These are phyloP conservation scores for Petunia axillaris DNA, from an alignment of 257 asterid species.

Conservation along the genomic window DNA sequence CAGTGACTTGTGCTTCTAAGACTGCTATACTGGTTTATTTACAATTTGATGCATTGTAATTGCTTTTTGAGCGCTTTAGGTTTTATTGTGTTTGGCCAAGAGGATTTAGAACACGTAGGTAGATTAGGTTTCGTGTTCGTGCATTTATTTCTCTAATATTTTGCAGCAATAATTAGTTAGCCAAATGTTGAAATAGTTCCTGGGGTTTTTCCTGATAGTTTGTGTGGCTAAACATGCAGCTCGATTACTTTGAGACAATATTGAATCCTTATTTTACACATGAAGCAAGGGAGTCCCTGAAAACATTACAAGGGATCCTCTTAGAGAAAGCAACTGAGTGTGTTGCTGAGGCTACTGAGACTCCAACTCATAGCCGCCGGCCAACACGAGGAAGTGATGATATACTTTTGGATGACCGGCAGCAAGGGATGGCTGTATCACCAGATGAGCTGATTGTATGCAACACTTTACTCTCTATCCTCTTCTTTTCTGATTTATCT, in stretches of 20 bases:
- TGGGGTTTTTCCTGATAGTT: neutral
- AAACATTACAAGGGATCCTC: conserved; percentile 88
- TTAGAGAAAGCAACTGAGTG: conserved; percentile 88
- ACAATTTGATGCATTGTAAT: conserved; percentile 4
- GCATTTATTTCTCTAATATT: neutral
- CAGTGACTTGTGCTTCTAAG: neutral
- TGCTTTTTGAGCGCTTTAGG: neutral
- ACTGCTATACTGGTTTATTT: neutral
- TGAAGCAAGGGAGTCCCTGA: conserved; percentile 90
- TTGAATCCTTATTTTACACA: conserved; percentile 91
- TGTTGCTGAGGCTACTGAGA: conserved; percentile 70
- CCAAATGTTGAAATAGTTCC: neutral
- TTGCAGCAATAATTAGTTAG: neutral
- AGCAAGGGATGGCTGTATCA: conserved; percentile 68
- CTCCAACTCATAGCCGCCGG: conserved; percentile 93
- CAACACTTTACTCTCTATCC: neutral
- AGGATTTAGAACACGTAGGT: neutral
- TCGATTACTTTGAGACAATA: conserved; percentile 93
- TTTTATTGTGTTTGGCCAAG: neutral
- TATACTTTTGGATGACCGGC: conserved; percentile 79
- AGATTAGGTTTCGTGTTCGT: conserved; percentile 10
- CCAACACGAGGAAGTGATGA: conserved; percentile 95
- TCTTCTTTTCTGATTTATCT: neutral
- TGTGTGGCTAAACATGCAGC: conserved; percentile 56
- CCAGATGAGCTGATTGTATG: conserved; percentile 85